Base-by-base conservation (phyloP, 148 eudicot genomes). In the Chenopodium suecicum region DNA sequence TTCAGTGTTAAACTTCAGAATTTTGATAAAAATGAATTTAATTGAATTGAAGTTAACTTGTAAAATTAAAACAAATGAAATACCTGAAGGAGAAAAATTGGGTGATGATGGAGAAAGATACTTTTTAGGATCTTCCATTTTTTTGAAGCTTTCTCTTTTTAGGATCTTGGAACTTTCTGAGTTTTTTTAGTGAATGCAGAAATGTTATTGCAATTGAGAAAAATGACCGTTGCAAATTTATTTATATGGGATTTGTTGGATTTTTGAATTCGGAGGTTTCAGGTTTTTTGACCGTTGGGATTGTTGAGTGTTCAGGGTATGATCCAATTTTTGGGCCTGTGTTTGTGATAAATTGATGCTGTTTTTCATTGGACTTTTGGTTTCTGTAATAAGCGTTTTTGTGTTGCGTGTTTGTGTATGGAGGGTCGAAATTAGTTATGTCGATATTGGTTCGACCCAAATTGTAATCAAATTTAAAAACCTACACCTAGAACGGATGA, bases 181-280 rank as follows among this genome's bases (percentile, higher is more conserved):
- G 3, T 7, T 48, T 54, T 50, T 31, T 73, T 72, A 46, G 2
- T 47, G 73, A 44, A 23, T 64, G 65, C 9, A 27, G 23, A 9
- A 34, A 54, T 4, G 0, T 27, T 13, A 8, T 6, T 0, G 14
- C 4, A 12, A 14, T 72, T 19, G 52, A 29, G 62, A 52, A 73
- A 83, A 73, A 0, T 78, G 85, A 78, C 78, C 85, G 85, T 83
- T 83, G 78, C 82, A 31, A 31, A 11, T 60, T 79, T 34, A 31
- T 77, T 17, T 74, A 4, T 69, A 31, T 66, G 64, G 82, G 64
- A 66, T 11, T 46, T 75, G 47, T 6, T n/a, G 52, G 67, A 12
- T 58, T 82, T 41, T 82, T 14, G 47, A 78, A 72, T 34, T 73
- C 23, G 68, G 44, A 31, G 46, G 44, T 29, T 13, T 67, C 19